A percentile compares a stretch with the other conserved stretches of the same genome.
These are phyloP conservation scores for Ophiostoma novo-ulmi DNA, from an alignment of 2,329 filamentous ascomycete genomes.

Conservation along the genomic window DNA sequence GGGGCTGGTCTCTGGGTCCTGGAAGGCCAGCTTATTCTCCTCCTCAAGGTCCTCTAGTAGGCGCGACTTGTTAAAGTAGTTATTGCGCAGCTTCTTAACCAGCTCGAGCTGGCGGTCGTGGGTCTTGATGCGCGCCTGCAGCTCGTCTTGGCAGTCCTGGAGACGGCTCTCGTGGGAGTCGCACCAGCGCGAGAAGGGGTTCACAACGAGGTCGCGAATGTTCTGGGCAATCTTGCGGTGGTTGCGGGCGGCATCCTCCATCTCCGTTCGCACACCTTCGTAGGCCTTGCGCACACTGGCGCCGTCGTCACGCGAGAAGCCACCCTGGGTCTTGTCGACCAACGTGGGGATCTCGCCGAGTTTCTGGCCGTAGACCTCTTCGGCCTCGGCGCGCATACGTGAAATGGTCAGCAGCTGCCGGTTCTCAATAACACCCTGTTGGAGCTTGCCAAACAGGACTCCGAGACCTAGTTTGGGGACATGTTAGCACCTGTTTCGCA, in stretches of 20 bases:
- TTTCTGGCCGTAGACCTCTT: conserved; percentile 79
- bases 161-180: conserved; percentile 88
- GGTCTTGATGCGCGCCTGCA: conserved; percentile 83
- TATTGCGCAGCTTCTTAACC: conserved; percentile 88
- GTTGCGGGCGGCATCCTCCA: conserved; percentile 82
- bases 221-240: conserved; percentile 95
- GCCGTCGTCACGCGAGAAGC: conserved; percentile 87
- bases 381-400: conserved; percentile 89
- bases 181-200: conserved; percentile 92
- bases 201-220: conserved; percentile 91
- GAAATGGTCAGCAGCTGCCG: conserved; percentile 89
- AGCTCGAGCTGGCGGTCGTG: conserved; percentile 87
- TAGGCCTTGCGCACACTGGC: conserved; percentile 96
- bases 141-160: conserved; percentile 89
- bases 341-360: conserved; percentile 75
- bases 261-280: conserved; percentile 85
- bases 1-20: conserved; percentile 72
- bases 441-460: conserved; percentile 91
- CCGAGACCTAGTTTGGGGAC: conserved; percentile 60
- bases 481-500: conserved; percentile 10
- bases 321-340: conserved; percentile 74
- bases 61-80: conserved; percentile 98
- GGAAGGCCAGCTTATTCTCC: conserved; percentile 97
- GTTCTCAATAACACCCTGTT: conserved; percentile 93
- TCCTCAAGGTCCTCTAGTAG: conserved; percentile 94